Evolutionary conservation across 441 rosid species (phyloP), one percentile per base, ranked within the genome.

Genomic region (Daphne laureola): DNA sequence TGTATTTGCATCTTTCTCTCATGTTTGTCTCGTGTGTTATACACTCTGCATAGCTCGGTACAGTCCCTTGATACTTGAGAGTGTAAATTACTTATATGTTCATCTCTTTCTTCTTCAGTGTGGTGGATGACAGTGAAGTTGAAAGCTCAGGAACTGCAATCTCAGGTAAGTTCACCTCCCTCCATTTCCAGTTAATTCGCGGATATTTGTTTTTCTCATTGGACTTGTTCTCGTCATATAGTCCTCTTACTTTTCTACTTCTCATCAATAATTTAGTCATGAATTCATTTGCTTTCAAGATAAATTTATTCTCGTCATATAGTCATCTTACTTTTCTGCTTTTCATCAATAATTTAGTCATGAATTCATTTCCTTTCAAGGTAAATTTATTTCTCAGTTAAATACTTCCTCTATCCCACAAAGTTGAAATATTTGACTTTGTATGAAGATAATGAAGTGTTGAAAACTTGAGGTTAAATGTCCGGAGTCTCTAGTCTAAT

Each of bases 101-200:
- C 26, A 40, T 59, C 26, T 3, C 8, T 53, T 44, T 53, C 17
- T 55, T 55, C 59, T 36, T 47, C 77, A 92, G 98, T 61, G 82
- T 89, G 63, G 80, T 81, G 2, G 89, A 84, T 77, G 94, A 89
- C 61, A 61, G 35, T 53, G 84, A 72, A 53, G 67, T 15, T 21
- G 82, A 71, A 55, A 57, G 43, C 40, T 35, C 51, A 43, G 77
- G 55, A 66, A 74, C 78, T 56, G 47, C 84, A 58, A 77, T 71
- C 70, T 74, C 90, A 78, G 96, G 98, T 85, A 46, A 31, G 38
- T 31, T 31, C 38, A 31, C 44, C 15, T 56, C 17, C 25, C 1
- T 43, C 27, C 31, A 46, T 59, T 23, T 26, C 57, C 38, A 63
- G 23, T 49, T 58, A 43, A 48, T 44, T 15, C 49, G 8, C 57